Evolutionary conservation across 2,329 filamentous ascomycete genomes (phyloP).

Genomic region (Cercospora citrullina): DNA sequence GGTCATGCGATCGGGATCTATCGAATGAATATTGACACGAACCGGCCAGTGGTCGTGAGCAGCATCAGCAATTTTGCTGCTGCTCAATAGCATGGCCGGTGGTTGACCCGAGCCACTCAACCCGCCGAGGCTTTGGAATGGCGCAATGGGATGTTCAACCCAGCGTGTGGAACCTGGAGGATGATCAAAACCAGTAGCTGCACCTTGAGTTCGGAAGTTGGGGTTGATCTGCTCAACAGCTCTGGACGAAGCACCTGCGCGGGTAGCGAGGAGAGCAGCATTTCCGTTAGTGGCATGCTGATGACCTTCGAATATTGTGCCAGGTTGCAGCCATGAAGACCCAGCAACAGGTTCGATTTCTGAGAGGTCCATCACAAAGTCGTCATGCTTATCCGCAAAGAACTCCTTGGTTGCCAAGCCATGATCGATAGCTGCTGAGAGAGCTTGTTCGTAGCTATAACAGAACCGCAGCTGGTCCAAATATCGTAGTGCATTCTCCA

Average conservation of each 20-base stretch:
- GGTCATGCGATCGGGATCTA: constrained; percentile 62
- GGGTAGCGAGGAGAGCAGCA: constrained; percentile 24
- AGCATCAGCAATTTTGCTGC: constrained; percentile 25
- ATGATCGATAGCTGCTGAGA: constrained; percentile 54
- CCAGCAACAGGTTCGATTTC: constrained; percentile 53
- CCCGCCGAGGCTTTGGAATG: constrained; percentile 18
- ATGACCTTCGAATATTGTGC: constrained; percentile 61
- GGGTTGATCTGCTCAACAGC: constrained; percentile 39
- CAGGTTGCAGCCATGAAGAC: constrained; percentile 63
- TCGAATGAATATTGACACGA: constrained; percentile 63
- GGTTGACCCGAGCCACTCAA: not conserved
- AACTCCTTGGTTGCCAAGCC: constrained; percentile 56
- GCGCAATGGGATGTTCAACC: constrained; percentile 38
- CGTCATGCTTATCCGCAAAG: constrained; percentile 53
- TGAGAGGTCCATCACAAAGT: constrained; percentile 59
- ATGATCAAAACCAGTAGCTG: constrained; percentile 31
- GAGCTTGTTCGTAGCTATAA: constrained; percentile 55
- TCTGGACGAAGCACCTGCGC: constrained; percentile 22
- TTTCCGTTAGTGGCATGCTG: constrained; percentile 55
- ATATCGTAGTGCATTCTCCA: constrained; percentile 63
- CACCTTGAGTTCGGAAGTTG: constrained; percentile 26
- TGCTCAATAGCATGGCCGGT: constrained; percentile 4
- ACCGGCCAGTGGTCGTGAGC: constrained; percentile 65
- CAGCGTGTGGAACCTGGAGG: constrained; percentile 40
- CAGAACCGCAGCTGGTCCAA: constrained; percentile 59